Base-by-base conservation (phyloP, 2,329 filamentous ascomycete genomes). In the Microdochium bolleyi region DNA sequence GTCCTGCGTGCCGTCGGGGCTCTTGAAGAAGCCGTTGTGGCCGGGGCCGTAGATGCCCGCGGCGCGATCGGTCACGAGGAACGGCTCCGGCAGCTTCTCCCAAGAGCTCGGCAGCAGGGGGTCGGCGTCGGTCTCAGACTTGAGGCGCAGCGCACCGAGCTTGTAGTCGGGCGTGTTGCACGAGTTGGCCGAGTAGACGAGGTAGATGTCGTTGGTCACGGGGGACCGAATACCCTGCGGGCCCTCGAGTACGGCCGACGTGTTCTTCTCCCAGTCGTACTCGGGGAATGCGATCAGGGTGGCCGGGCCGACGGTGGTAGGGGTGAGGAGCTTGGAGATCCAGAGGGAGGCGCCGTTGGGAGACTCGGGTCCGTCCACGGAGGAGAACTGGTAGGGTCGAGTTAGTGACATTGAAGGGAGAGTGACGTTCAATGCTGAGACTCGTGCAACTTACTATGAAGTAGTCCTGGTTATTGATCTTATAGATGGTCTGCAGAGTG, bases 1-100 rank as follows among this genome's bases (percentile, higher is more conserved):
- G 46, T 56, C 55, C 52, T 59, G 22, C 7, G 37, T 56, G n/a
- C 55, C 57, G 24, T 59, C 57, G 10, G 57, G 57, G 46, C 54
- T 58, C 52, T 59, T 57, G 55, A 59, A 59, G 54, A 59, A 59
- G 32, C 50, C 55, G 50, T 59, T 58, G 51, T 59, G 57, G 16
- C 48, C 57, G 7, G 57, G 53, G 10, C 56, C 57, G 50, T 58
- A 58, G 21, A 57, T 48, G 7, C 55, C 57, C 30, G 55, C 54
- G 19, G 49, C 52, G 14, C 24, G 3, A 44, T 24, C 37, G n/a
- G 54, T 58, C 22, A 38, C 24, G 16, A 59, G 44, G 19, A 58
- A 46, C 22, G 54, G 55, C 48, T 55, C 53, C 16, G 50, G 49
- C 4, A 55, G 52, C 52, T 59, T 58, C 30, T 30, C 51, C 57